Evolutionary conservation across 1,284 basidiomycete genomes (phyloP), one percentile per base, ranked within the genome.

Genomic region (Cronartium ribicola): DNA sequence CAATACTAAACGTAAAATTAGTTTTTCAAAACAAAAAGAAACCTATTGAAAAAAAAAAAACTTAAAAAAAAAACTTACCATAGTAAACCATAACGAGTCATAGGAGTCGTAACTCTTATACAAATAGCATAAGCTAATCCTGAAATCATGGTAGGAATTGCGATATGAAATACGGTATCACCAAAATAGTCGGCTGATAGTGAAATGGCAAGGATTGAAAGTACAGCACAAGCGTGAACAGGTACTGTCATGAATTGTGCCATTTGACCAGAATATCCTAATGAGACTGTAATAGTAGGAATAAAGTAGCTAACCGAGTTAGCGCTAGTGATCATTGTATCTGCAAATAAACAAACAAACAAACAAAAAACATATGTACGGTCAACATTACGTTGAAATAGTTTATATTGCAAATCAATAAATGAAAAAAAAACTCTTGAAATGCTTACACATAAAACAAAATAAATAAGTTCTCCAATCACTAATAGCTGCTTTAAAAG

Each of bases 231-330:
- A n/a, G 60, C 36, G 77, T 84, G 83, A 57, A 83, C 79, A 10
- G 83, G 83, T 76, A 84, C 83, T n/a, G 83, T 84, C 81, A 83
- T 83, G 79, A 82, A 84, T 77, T 84, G 83, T 46, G 81, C 80
- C 20, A 67, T 76, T 77, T 79, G 81, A 13, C 83, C 83, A 20
- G 77, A 79, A 78, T 82, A 82, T 7, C 82, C 82, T 64, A 84
- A 76, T 62, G 81, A 77, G 8, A 78, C 79, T 51, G 82, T 79
- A 40, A 83, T 77, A 3, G 81, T 83, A 8, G 83, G 83, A 62
- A 84, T 82, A 76, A 84, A 84, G 80, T 84, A 84, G 76, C 83
- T 82, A 66, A 84, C 83, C 4, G 83, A 83, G 76, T 83, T 82
- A 17, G 82, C 79, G 67, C 83, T 83, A 2, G 39, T 40, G 46